Evolutionary conservation across 495 filamentous ascomycete species (phyloP), one percentile per base, ranked within the genome.

Genomic region (Xylaria castorea): DNA sequence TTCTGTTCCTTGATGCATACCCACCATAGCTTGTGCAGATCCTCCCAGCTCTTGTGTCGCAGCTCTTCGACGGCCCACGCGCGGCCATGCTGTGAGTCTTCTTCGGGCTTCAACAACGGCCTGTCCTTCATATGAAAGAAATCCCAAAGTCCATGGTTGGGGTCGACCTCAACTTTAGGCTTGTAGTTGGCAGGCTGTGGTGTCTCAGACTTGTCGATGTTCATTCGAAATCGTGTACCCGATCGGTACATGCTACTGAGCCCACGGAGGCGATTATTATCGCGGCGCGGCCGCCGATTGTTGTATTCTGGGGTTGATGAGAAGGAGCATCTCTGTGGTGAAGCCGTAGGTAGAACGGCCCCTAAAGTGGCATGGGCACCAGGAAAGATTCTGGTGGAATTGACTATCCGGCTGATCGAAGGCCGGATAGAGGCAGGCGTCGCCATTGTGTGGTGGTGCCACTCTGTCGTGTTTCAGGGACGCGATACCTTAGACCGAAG

Each of bases 11-110:
- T 97, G 72, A 90, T 85, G 80, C 97, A 99, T 40, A 94, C 90
- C 93, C 94, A 98, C 96, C 96, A 99, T 71, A 99, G 86, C 66
- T 82, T 82, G 78, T 98, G 95, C 61, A 99, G 83, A 81, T 98
- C 95, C 55, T 98, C 94, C 94, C 94, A 99, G 69, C 90, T 92
- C 83, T 97, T 97, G 61, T 87, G 82, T 48, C 94, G 89, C 66
- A 99, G 87, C 82, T 99, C 97, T 83, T 93, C 90, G n/a, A 91
- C 90, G 38, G 85, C 88, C 97, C 97, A 99, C 36, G 87, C 80
- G 60, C 96, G 91, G 40, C 96, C 95, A 80, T 94, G 90, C 46
- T 88, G 83, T 20, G 76, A 65, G 57, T 91, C 89, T 74, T 93
- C 90, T 22, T 88, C 86, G 2, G 95, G 95, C 14, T 88, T 89